Evolutionary conservation across 2,329 filamentous ascomycete genomes (phyloP).

Genomic region (Pseudophaeomoniella oleicola): DNA sequence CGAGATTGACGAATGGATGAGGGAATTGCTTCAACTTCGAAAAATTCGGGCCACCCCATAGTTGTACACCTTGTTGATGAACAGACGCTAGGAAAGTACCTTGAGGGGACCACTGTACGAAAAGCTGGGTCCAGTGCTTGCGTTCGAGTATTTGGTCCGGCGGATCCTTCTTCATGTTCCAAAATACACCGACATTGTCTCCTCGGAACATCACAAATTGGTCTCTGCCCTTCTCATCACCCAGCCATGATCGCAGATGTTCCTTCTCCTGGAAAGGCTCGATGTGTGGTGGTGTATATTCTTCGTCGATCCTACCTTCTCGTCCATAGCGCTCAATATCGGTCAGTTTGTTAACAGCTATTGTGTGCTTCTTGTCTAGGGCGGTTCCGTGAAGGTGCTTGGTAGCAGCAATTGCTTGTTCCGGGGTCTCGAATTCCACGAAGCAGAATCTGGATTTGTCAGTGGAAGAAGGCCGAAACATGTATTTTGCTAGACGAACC

Average conservation of each 20-base stretch:
- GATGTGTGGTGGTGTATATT: constrained; percentile 69
- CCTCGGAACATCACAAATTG: constrained; percentile 91
- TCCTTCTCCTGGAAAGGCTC: constrained; percentile 83
- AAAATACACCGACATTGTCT: constrained; percentile 87
- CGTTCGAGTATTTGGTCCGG: constrained; percentile 85
- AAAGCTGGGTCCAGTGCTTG: constrained; percentile 93
- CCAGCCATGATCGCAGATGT: constrained; percentile 86
- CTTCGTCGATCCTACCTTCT: constrained; percentile 84
- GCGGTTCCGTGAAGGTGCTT: constrained; percentile 75
- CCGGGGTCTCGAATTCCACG: constrained; percentile 84
- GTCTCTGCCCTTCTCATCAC: constrained; percentile 76
- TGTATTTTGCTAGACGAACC: constrained; percentile 37
- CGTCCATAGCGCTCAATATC: constrained; percentile 93
- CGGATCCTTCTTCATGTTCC: constrained; percentile 90
- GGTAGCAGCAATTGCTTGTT: constrained; percentile 77
- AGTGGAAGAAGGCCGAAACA: constrained; percentile 7
- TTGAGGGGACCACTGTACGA: constrained; percentile 93
- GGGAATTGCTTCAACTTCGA: constrained; percentile 82
- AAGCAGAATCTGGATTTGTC: constrained; percentile 63
- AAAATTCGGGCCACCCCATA: constrained; percentile 90
- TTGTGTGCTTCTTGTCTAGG: constrained; percentile 92
- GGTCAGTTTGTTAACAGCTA: constrained; percentile 94
- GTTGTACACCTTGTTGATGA: constrained; percentile 88
- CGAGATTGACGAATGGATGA: constrained; percentile 87
- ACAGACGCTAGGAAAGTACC: constrained; percentile 91